Conservation (phyloP, 371 early-diverging fungal genomes). For the Massospora cicadina region DNA sequence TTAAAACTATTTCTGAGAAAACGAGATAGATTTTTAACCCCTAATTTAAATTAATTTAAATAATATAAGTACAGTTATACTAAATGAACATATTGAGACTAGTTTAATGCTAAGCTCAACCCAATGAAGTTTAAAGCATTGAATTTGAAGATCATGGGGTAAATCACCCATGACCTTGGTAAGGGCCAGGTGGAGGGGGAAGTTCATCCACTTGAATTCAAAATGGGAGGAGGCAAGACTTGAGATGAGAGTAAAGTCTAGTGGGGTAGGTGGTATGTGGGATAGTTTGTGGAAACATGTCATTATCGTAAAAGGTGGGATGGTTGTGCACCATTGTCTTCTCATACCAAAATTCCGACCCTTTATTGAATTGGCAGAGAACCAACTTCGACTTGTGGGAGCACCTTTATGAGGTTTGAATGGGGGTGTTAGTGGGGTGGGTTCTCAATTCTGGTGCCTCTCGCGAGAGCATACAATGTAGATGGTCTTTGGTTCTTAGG, state of each 20-base stretch:
- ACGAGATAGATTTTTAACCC: too few relatives aligned
- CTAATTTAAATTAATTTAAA: too few relatives aligned
- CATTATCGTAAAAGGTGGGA: neutral
- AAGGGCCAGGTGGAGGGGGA: too few relatives aligned
- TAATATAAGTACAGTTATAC: too few relatives aligned
- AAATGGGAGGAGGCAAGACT: neutral
- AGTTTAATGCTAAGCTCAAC: too few relatives aligned
- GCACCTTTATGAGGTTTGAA: neutral
- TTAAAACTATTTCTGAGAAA: too few relatives aligned
- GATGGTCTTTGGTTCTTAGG: conserved; percentile 1
- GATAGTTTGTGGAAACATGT: neutral
- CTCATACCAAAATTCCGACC: neutral
- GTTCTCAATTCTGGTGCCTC: neutral
- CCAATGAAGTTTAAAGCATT: too few relatives aligned
- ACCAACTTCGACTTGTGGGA: conserved; percentile 8
- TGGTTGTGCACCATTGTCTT: conserved; percentile 6
- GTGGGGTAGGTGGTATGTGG: neutral
- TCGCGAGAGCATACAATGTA: conserved; percentile 10
- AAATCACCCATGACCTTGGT: too few relatives aligned
- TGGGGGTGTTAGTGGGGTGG: neutral
- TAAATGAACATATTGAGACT: too few relatives aligned
- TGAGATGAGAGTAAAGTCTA: neutral
- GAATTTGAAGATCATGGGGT: too few relatives aligned
- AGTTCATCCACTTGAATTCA: too few relatives aligned
- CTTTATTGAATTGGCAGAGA: neutral